phyloP scores from a whole-genome alignment of 768 basidiomycete genomes.

The Lentinula aciculospora region DNA sequence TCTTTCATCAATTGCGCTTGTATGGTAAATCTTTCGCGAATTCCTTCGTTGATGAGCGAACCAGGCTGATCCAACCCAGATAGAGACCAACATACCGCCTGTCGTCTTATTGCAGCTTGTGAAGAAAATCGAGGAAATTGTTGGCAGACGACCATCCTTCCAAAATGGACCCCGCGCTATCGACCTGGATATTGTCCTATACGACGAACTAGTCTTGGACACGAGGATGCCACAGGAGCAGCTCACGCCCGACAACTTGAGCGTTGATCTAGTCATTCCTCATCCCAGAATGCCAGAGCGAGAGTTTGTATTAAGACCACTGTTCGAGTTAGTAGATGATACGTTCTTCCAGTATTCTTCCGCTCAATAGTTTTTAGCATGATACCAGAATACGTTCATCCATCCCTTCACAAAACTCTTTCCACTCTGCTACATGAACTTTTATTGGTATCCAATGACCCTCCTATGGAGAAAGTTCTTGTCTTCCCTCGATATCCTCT shows the following conservation, averaged over 20 bases:
- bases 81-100: slow-evolving; percentile 70
- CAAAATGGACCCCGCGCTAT: slow-evolving; percentile 86
- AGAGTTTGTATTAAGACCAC: slow-evolving; percentile 87
- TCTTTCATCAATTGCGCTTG: slow-evolving; percentile 90
- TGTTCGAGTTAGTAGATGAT: slow-evolving; percentile 64
- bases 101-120: slow-evolving; percentile 50
- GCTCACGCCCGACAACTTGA: slow-evolving; percentile 42
- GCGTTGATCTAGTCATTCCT: slow-evolving; percentile 74
- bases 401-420: slow-evolving; percentile 43
- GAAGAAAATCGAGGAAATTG: slow-evolving; percentile 65
- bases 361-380: slow-evolving; percentile 45
- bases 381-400: slow-evolving; percentile 71
- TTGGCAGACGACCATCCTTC: slow-evolving; percentile 76
- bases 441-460: slow-evolving; percentile 21
- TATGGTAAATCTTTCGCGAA: slow-evolving; percentile 47
- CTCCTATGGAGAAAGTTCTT: slow-evolving; percentile 65
- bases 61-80: slow-evolving; percentile 34
- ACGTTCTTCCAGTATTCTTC: background rate
- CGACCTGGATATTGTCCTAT: slow-evolving; percentile 85
- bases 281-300: slow-evolving; percentile 79
- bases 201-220: slow-evolving; percentile 56
- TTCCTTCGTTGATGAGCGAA: background rate
- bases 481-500: slow-evolving; percentile 62
- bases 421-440: slow-evolving; percentile 39
- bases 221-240: slow-evolving; percentile 39